These are phyloP conservation scores for Colletotrichum salicis DNA, from an alignment of 2,329 filamentous ascomycete species.

Conservation along the genomic window DNA sequence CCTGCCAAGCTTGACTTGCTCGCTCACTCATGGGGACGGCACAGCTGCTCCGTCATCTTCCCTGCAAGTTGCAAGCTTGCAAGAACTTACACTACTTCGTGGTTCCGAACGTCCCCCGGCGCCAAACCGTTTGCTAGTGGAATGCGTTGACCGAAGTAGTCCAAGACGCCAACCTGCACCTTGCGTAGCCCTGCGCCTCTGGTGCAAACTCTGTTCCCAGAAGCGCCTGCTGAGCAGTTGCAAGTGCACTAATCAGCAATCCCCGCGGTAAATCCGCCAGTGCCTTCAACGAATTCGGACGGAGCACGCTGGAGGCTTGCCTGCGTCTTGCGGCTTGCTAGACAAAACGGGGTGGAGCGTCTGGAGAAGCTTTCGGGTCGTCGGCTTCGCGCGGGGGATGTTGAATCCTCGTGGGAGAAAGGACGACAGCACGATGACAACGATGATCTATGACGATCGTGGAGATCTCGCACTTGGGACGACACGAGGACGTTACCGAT, in stretches of 20 bases:
- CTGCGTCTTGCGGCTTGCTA: background rate
- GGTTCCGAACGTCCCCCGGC: constrained; percentile 15
- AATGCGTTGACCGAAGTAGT: background rate
- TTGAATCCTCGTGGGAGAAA: constrained; percentile 16
- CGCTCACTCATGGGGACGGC: background rate
- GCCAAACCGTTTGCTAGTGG: constrained; percentile 12
- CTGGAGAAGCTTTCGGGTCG: constrained; percentile 28
- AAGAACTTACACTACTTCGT: background rate
- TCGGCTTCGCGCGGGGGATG: constrained; percentile 10
- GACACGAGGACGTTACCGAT: constrained; percentile 18
- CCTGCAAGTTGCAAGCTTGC: background rate
- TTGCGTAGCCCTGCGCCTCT: background rate
- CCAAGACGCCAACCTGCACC: background rate
- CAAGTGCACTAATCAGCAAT: background rate
- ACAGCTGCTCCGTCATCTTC: background rate
- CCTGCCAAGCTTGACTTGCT: constrained; percentile 1
- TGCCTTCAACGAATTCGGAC: background rate
- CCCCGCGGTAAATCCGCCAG: background rate
- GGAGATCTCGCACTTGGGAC: constrained; percentile 14
- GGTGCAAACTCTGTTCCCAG: background rate
- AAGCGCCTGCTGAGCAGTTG: background rate
- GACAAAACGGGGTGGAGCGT: constrained; percentile 2
- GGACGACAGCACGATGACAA: constrained; percentile 16
- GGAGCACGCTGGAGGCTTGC: background rate
- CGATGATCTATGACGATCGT: constrained; percentile 30